Base-by-base conservation (phyloP, 2,329 filamentous ascomycete genomes). In the Fusarium heterosporum region DNA sequence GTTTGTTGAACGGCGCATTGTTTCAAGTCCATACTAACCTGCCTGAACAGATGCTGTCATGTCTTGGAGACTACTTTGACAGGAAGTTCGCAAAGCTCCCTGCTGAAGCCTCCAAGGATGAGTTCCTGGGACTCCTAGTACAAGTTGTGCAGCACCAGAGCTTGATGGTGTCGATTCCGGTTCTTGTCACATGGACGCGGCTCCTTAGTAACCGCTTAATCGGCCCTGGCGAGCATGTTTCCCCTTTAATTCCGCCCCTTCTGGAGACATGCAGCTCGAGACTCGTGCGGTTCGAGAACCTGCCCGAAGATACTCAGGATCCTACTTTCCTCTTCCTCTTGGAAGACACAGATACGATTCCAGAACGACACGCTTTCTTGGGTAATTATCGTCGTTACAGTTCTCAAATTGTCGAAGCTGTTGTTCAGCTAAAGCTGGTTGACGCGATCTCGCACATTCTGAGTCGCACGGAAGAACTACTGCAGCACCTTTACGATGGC, bases 351-450 rank as follows among this genome's bases (percentile, higher is more conserved):
- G 96, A 99, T 74, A 98, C 95, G 0, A 83, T 95, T 19, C 96
- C 96, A 0, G 96, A 99, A 76, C 87, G 93, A 25, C 96, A 99
- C 78, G 93, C 93, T 1, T 99, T 99, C 76, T 85, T 98, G 12
- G 93, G 95, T 6, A 98, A 99, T 74, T 99, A 99, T 77, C 87
- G 96, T 38, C 87, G 96, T 60, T 98, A 97, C 74, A 96, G 93
- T 76, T 89, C 90, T 4, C 90, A 92, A 61, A 87, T 97, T 26
- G 93, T 99, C 55, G 95, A 98, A 78, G 86, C 86, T 16, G 93
- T 98, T 65, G 93, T 96, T 22, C 87, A 92, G 68, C 86, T 92
- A 69, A 91, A 93, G 70, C 89, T 94, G 4, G 87, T 91, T 49
- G 94, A 97, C 63, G 95, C 95, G 1, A 89, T 98, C 67, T 87